Base-by-base conservation (phyloP, 148 eudicot species). In the Tetragonia tetragonoides region DNA sequence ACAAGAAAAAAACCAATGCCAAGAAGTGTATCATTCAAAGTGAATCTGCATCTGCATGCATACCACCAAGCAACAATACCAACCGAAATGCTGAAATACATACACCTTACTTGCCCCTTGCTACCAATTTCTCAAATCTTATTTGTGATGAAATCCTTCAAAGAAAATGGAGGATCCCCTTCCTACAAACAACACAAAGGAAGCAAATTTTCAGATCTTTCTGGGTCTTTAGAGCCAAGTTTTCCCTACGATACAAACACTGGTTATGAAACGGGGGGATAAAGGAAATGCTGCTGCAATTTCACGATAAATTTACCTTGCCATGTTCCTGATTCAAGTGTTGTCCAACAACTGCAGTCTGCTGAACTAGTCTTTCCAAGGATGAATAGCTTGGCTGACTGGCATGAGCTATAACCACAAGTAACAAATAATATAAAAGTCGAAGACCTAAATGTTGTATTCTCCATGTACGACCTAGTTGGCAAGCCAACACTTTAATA, bases 351-450 rank as follows among this genome's bases (percentile, higher is more conserved):
- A 88, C 89, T 37, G 92, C 80, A 77, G 89, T 80, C 81, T 95
- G 97, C 74, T 91, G 97, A 85, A 90, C 82, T 68, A 95, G 85
- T 89, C 89, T 90, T 82, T 93, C 97, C 85, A 93, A 70, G 67
- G 89, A 86, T 74, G 97, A 90, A 79, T 89, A 84, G 78, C 90
- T 89, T 20, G 97, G 94, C 60, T 84, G 81, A 49, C 86, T 81
- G 40, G 84, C 80, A 82, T 88, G 89, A 65, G 89, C 99, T 95
- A 85, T 41, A 42, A 70, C 10, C 66, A 68, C 53, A 67, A 77
- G 57, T 60, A 34, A 38, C 70, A 85, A 4, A 62, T 66, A 20
- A 74, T 59, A 39, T 21, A 76, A 38, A 14, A 39, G 70, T 51
- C 68, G 18, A 73, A 68, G 60, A 21, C 24, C 21, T 66, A 4